These are phyloP conservation scores for Xylaria sp. DNA, from an alignment of 2,329 filamentous ascomycete species.

Conservation along the genomic window DNA sequence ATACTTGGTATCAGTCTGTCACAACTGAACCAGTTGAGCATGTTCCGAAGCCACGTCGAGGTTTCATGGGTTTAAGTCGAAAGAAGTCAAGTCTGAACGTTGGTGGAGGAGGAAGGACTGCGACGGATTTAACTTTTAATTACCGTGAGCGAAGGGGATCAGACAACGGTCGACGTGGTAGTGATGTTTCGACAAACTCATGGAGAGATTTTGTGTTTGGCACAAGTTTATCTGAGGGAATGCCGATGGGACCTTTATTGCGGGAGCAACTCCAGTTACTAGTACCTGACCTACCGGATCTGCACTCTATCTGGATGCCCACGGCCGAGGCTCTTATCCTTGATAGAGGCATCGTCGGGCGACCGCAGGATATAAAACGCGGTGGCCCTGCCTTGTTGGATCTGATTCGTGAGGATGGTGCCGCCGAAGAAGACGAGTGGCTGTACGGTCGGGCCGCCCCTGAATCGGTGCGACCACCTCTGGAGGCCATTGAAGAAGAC, in stretches of 20 bases:
- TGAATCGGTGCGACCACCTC: conserved; percentile 65
- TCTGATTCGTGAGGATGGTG: conserved; percentile 71
- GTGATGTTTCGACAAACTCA: conserved; percentile 45
- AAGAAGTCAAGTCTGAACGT: conserved; percentile 64
- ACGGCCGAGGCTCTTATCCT: conserved; percentile 72
- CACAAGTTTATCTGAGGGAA: conserved; percentile 69
- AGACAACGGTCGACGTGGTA: conserved; percentile 46
- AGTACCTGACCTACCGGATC: conserved; percentile 65
- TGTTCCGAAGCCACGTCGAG: conserved; percentile 62
- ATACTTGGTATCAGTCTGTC: conserved; percentile 68
- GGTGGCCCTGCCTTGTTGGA: conserved; percentile 72
- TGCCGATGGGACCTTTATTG: conserved; percentile 68
- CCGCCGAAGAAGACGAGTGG: conserved; percentile 71
- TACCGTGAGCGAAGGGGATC: conserved; percentile 48
- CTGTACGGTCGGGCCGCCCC: conserved; percentile 66
- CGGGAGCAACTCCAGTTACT: conserved; percentile 63
- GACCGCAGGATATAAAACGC: conserved; percentile 70
- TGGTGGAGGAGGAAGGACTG: conserved; percentile 46
- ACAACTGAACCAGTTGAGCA: conserved; percentile 58
- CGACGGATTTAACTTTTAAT: conserved; percentile 32
- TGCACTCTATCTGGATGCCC: conserved; percentile 71
- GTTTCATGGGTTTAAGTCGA: conserved; percentile 65
- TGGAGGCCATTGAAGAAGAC: conserved; percentile 65
- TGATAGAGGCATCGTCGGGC: conserved; percentile 67
- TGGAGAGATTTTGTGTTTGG: conserved; percentile 63